A percentile compares a stretch with the other conserved stretches of the same genome.
Evolutionary conservation across 140 eudicot species (phyloP).

Genomic region (Anethum foeniculum): DNA sequence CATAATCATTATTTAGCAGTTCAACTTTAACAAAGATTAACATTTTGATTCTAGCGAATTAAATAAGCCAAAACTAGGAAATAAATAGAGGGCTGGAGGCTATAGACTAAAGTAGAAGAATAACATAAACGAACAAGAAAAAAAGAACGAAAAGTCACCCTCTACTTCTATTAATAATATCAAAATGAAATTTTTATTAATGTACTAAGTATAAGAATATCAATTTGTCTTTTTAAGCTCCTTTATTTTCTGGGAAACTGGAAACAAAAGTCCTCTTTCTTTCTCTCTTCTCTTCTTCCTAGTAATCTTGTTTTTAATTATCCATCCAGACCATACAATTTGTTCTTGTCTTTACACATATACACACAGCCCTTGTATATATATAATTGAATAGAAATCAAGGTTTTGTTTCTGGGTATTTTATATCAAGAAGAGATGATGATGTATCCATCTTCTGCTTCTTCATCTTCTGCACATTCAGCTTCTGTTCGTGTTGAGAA

Average conservation of each 20-base stretch:
- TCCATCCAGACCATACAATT: not conserved
- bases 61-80: not conserved
- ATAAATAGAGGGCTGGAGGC: not conserved
- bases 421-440: constrained; percentile 23
- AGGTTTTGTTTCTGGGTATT: not conserved
- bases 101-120: not conserved
- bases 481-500: constrained; percentile 76
- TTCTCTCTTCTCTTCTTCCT: not conserved
- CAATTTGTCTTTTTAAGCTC: not conserved
- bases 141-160: not conserved
- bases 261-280: constrained; percentile 3
- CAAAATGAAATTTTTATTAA: not conserved
- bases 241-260: not conserved
- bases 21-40: not conserved
- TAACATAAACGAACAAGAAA: not conserved
- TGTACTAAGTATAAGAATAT: not conserved
- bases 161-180: not conserved
- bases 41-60: not conserved
- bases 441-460: constrained; percentile 62
- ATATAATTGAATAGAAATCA: not conserved
- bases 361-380: not conserved
- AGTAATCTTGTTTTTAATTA: not conserved
- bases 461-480: constrained; percentile 49
- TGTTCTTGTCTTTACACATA: not conserved
- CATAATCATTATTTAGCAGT: not conserved